These are phyloP conservation scores for Yamadazyma blattariae DNA, from an alignment of 1,139 yeast species.

Conservation along the genomic window DNA sequence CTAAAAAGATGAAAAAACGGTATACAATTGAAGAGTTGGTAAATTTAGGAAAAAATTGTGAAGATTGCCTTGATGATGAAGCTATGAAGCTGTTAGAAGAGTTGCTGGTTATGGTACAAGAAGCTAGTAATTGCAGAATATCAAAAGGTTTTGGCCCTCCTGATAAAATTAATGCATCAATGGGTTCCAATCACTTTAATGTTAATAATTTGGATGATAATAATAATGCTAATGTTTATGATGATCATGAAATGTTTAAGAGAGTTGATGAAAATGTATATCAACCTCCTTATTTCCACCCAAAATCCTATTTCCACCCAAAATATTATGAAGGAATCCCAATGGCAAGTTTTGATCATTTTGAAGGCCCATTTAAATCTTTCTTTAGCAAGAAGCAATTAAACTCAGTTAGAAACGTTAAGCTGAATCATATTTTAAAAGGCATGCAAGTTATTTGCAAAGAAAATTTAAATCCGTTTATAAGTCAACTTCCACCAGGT, in stretches of 20 bases:
- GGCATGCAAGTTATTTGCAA: conserved; percentile 4
- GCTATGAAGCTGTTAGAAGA: background rate
- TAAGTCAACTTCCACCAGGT: conserved; percentile 11
- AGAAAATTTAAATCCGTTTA: conserved; percentile 1
- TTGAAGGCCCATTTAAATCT: background rate
- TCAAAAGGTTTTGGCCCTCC: no score
- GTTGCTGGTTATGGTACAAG: background rate
- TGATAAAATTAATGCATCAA: no score
- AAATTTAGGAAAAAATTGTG: background rate
- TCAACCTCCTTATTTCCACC: background rate
- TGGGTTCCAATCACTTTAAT: no score
- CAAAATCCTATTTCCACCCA: background rate
- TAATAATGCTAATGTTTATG: no score
- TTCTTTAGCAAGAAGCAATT: background rate
- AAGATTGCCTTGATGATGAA: background rate
- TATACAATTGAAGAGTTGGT: background rate
- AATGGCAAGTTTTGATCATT: background rate
- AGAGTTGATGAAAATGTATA: no score
- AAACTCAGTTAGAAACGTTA: background rate
- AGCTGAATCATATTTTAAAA: background rate
- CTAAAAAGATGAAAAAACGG: background rate
- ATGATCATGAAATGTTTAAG: no score
- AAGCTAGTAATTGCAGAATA: no score
- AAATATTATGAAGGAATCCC: background rate
- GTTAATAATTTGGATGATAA: no score